These are phyloP conservation scores for Pyrenopolyporus hunteri DNA, from an alignment of 495 filamentous ascomycete species.

Conservation along the genomic window DNA sequence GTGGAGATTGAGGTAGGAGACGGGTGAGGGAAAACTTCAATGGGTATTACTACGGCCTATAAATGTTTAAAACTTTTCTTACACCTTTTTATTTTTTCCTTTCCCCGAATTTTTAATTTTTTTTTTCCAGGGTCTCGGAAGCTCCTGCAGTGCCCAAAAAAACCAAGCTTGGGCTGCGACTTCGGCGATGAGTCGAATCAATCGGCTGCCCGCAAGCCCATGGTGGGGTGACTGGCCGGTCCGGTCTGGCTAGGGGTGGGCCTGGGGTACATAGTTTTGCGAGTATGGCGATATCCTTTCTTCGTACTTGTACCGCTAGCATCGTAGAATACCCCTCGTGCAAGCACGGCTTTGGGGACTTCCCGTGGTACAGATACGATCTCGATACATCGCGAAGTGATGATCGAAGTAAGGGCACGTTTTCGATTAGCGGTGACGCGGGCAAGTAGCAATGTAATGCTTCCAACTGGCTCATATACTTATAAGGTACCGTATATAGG, in stretches of 20 bases:
- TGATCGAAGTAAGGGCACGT: not conserved
- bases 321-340: not conserved
- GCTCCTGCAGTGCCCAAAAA: slow-evolving; percentile 6
- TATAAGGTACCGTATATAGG: too few relatives aligned
- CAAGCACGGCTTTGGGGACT: not conserved
- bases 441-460: too few relatives aligned
- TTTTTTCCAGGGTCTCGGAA: slow-evolving; percentile 27
- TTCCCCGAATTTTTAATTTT: slow-evolving; percentile 10
- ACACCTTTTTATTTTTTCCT: slow-evolving; percentile 18
- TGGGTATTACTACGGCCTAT: slow-evolving; percentile 16
- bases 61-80: slow-evolving; percentile 15
- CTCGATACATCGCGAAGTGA: not conserved
- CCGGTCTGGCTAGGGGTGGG: slow-evolving; percentile 18
- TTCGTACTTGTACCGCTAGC: slow-evolving; percentile 13
- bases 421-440: slow-evolving; percentile 18
- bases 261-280: slow-evolving; percentile 19
- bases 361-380: not conserved
- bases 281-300: not conserved
- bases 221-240: slow-evolving; percentile 32
- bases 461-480: too few relatives aligned
- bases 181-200: slow-evolving; percentile 35
- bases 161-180: slow-evolving; percentile 27
- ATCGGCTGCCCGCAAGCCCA: slow-evolving; percentile 5
- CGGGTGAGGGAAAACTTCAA: slow-evolving; percentile 27
- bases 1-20: slow-evolving; percentile 44